A percentile compares a stretch with the other conserved stretches of the same genome.
phyloP scores from a whole-genome alignment of 495 filamentous ascomycete genomes.

The Chaetomium fimeti region DNA sequence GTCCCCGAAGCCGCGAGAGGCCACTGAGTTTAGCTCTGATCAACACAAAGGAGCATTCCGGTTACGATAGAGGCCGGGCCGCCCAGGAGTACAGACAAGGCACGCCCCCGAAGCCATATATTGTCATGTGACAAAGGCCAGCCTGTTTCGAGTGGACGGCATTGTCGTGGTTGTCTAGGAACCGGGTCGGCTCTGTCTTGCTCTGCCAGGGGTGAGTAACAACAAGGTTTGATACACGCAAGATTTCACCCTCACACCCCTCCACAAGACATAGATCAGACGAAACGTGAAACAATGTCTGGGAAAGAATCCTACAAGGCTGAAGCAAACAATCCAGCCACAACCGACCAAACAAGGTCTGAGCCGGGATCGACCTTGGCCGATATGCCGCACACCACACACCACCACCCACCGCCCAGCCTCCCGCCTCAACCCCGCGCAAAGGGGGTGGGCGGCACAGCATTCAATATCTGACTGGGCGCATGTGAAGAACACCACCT shows the following conservation, averaged over 20 bases:
- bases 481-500: background rate
- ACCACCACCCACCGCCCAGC: no score
- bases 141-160: background rate
- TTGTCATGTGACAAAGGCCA: background rate
- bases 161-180: background rate
- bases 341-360: background rate
- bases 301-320: slow-evolving; percentile 2
- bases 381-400: no score
- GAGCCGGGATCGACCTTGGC: background rate
- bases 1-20: no score
- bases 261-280: background rate
- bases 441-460: slow-evolving; percentile 1
- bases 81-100: no score
- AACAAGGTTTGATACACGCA: slow-evolving; percentile 2
- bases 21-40: no score
- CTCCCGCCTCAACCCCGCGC: no score
- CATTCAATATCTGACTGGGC: background rate
- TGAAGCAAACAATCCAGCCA: slow-evolving; percentile 7
- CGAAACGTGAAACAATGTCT: slow-evolving; percentile 3
- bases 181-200: background rate
- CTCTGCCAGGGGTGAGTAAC: slow-evolving; percentile 2
- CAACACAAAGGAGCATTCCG: no score
- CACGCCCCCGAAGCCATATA: background rate
- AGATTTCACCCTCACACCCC: background rate
- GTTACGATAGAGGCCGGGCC: no score